Percentiles rank a stretch among this genome's conserved stretches.
Conservation (phyloP, 1,139 yeast species). For the Candida sp. region DNA sequence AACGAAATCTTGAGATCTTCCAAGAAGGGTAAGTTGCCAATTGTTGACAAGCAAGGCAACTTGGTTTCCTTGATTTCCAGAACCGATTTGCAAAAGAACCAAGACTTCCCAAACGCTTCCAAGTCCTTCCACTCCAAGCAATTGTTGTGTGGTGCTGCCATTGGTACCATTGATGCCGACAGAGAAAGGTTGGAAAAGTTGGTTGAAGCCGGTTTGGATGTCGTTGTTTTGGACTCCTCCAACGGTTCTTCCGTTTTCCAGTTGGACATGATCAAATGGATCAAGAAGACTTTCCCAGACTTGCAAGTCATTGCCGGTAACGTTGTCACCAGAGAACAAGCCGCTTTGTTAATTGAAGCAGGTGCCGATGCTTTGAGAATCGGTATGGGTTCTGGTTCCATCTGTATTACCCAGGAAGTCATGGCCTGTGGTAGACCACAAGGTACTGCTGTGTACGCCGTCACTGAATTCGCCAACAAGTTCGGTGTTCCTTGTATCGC, state of each 20-base stretch:
- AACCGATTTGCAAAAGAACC: constrained; percentile 97
- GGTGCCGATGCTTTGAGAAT: constrained; percentile 99
- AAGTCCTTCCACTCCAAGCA: constrained; percentile 94
- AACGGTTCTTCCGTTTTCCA: constrained; percentile 98
- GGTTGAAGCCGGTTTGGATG: constrained; percentile 97
- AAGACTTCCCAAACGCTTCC: constrained; percentile 92
- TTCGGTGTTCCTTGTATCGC: constrained; percentile 98
- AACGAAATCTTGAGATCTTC: constrained; percentile 89
- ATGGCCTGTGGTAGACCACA: constrained; percentile 99
- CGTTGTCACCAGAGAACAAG: constrained; percentile 99
- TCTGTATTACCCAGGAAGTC: constrained; percentile 99
- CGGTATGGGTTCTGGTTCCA: constrained; percentile 99
- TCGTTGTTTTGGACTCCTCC: constrained; percentile 93
- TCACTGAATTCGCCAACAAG: constrained; percentile 83
- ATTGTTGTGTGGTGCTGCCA: constrained; percentile 98
- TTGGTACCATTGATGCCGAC: constrained; percentile 94
- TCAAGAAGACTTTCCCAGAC: constrained; percentile 78
- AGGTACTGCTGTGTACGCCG: constrained; percentile 95
- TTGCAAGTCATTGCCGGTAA: constrained; percentile 95
- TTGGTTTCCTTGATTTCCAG: constrained; percentile 90
- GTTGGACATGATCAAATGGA: constrained; percentile 91
- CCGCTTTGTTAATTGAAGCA: constrained; percentile 92
- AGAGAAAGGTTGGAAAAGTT: constrained; percentile 81
- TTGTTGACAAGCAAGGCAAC: constrained; percentile 77
- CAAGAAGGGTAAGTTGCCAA: constrained; percentile 98